Percentiles rank a stretch among this genome's conserved stretches.
Evolutionary conservation across 805 yeast genomes (phyloP).

Genomic region (Kuraishia borneana): DNA sequence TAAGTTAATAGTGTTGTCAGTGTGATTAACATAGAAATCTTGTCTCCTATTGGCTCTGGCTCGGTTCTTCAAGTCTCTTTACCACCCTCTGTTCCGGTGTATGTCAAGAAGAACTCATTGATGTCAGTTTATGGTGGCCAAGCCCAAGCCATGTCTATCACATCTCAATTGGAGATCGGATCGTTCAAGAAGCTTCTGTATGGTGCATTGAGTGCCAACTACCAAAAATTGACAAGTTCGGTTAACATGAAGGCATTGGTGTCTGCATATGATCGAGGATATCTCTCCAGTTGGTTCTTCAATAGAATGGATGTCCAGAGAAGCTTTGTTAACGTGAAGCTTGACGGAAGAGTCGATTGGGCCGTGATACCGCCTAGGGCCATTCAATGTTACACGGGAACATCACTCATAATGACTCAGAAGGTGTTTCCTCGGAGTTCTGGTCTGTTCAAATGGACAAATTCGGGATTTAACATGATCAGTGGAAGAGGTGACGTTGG

Average conservation of each 20-base stretch:
- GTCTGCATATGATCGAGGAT: constrained; percentile 20
- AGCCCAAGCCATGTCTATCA: constrained; percentile 11
- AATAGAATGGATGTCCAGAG: constrained; percentile 12
- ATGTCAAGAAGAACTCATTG: constrained; percentile 35
- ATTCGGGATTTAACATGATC: constrained; percentile 32
- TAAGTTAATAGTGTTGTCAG: too few relatives aligned
- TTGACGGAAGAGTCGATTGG: constrained; percentile 59
- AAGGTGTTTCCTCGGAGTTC: constrained; percentile 29
- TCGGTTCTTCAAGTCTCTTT: constrained; percentile 35
- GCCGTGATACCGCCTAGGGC: constrained; percentile 38
- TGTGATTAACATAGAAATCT: too few relatives aligned
- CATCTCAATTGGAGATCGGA: constrained; percentile 19
- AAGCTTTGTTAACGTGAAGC: constrained; percentile 29
- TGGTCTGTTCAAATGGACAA: constrained; percentile 26
- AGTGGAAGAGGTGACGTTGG: constrained; percentile 51
- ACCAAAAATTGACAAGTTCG: constrained; percentile 37
- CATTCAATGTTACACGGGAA: constrained; percentile 41
- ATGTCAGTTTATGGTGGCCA: constrained; percentile 28
- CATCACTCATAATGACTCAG: constrained; percentile 30
- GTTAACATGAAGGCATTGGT: constrained; percentile 32
- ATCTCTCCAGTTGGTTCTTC: constrained; percentile 4
- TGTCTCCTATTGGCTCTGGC: constrained; percentile 28
- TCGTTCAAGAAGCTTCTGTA: constrained; percentile 30
- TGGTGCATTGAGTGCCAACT: constrained; percentile 33
- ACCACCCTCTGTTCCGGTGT: constrained; percentile 51